Evolutionary conservation across 306 rosid species (phyloP).

Genomic region (Trifolium repens): DNA sequence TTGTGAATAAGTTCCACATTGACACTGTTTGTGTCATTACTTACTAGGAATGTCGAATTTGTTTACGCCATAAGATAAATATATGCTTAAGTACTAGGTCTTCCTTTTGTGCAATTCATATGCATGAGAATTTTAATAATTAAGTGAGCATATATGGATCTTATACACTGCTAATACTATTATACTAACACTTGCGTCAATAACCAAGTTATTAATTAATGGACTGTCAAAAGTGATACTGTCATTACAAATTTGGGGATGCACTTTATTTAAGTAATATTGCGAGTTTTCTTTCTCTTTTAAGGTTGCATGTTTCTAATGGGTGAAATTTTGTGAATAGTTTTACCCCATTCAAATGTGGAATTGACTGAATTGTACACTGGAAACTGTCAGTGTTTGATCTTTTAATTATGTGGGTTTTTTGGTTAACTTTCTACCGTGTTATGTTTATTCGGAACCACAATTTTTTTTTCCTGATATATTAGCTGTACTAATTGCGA

Average conservation of each 20-base stretch:
- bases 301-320: conserved; percentile 17
- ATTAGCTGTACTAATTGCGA: conserved; percentile 5
- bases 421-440: background rate
- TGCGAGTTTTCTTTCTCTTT: conserved; percentile 10
- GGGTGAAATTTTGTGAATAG: background rate
- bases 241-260: background rate
- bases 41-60: conserved; percentile 17
- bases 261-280: background rate
- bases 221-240: conserved; percentile 18
- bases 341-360: background rate
- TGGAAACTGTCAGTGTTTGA: background rate
- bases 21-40: conserved; percentile 15
- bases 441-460: conserved; percentile 13
- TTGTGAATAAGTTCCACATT: conserved; percentile 29
- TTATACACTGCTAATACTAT: background rate
- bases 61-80: conserved; percentile 4
- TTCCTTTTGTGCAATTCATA: conserved; percentile 8
- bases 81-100: conserved; percentile 1
- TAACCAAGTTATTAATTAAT: conserved; percentile 11
- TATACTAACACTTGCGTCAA: conserved; percentile 1
- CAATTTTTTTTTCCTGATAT: background rate
- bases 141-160: conserved; percentile 1
- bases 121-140: background rate
- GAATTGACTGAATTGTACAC: background rate
- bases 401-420: conserved; percentile 4